Base-by-base conservation (phyloP, 768 basidiomycete species). In the Boletus sp. region DNA sequence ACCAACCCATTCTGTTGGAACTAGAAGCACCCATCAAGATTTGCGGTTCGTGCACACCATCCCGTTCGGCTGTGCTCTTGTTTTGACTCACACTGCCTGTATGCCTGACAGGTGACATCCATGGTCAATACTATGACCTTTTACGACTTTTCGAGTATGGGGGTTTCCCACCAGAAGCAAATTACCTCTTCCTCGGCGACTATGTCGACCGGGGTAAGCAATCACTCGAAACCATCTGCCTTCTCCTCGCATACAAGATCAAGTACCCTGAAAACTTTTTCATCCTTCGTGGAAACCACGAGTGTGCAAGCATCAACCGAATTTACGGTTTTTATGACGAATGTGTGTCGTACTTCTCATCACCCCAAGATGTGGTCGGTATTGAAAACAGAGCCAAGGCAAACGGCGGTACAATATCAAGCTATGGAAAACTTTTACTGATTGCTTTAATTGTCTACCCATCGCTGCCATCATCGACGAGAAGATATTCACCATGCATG, bases 181-280 rank as follows among this genome's bases (percentile, higher is more conserved):
- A 99, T 78, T 99, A 99, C 78, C 90, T 99, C 65, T 99, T 99
- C 84, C 86, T 99, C 52, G 96, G 96, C 61, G 96, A 99, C 78
- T 99, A 99, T 71, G 96, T 99, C 69, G 96, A 99, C 78, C 89
- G 96, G 73, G 96, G 96, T 67, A 99, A 99, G 76, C 96, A 99
- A 75, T 94, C 91, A 47, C 83, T 99, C 68, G 96, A 99, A 79
- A 99, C 96, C n/a, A 99, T 99, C 73, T 98, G 96, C 73, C 86
- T 99, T 46, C 83, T 99, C 57, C 86, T 99, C 64, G 95, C 96
- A 46, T 99, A 99, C 90, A 99, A 99, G 84, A 96, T 96, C 83
- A 99, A 98, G 83, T 99, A 98, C 81, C 96, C 96, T 51, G 96
- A 99, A 85, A 99, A 99, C 82, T 99, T 99, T 80, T 99, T 99